Percentiles rank a stretch among this genome's conserved stretches.
phyloP scores from a whole-genome alignment of 768 basidiomycete species.

The Boletus pseudo-olivaceus region DNA sequence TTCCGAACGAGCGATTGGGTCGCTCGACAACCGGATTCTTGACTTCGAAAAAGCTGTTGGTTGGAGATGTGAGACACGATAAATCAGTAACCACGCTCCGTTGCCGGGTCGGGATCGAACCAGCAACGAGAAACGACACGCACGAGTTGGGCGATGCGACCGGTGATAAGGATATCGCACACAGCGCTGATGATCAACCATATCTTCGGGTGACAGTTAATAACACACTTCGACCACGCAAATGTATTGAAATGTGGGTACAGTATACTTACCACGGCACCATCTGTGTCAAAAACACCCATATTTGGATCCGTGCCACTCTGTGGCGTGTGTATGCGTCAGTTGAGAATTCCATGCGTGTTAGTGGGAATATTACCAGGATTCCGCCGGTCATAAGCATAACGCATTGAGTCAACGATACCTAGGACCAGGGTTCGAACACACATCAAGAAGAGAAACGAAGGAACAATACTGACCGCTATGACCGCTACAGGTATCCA shows the following conservation, averaged over 20 bases:
- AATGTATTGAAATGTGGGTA: neutral
- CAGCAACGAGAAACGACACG: neutral
- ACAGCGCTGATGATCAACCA: conserved; percentile 12
- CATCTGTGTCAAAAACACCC: conserved; percentile 7
- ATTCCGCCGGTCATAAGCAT: neutral
- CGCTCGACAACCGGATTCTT: neutral
- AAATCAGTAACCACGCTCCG: neutral
- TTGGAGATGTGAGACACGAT: neutral
- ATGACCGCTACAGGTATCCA: conserved; percentile 3
- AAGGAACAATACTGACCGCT: neutral
- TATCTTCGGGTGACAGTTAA: neutral
- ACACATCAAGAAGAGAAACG: neutral
- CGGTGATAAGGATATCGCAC: conserved; percentile 10
- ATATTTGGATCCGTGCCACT: neutral
- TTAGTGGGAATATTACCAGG: neutral
- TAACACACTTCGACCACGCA: neutral
- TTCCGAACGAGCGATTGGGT: conserved; percentile 9
- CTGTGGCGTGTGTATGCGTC: neutral
- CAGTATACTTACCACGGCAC: conserved; percentile 3
- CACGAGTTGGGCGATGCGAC: conserved; percentile 9
- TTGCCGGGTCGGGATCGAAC: neutral
- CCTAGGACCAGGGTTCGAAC: neutral
- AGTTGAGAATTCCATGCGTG: neutral
- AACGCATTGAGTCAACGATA: conserved; percentile 2
- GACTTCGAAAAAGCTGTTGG: conserved; percentile 2